phyloP scores from a whole-genome alignment of 257 asterid species.

The Jaltomata sinuosa region DNA sequence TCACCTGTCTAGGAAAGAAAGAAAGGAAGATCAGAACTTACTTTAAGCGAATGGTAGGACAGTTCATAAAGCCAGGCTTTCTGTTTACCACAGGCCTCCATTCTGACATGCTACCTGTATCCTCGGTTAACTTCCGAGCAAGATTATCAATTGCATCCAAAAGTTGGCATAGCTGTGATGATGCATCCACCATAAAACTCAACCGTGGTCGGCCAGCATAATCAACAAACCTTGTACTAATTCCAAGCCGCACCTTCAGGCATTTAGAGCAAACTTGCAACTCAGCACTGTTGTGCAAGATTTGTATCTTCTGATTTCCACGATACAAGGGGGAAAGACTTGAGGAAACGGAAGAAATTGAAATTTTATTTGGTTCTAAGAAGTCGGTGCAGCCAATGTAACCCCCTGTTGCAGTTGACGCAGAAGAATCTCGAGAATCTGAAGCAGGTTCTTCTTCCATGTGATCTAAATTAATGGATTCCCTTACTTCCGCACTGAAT shows the following conservation, averaged over 20 bases:
- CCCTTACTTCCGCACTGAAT: conserved; percentile 29
- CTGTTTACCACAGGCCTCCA: conserved; percentile 77
- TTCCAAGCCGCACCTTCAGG: conserved; percentile 79
- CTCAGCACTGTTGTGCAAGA: conserved; percentile 33
- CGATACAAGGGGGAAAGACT: conserved; percentile 38
- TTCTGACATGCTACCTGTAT: conserved; percentile 66
- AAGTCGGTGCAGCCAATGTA: conserved; percentile 29
- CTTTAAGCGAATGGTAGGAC: conserved; percentile 75
- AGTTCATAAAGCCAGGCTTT: conserved; percentile 58
- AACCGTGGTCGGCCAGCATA: conserved; percentile 70
- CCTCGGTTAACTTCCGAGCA: conserved; percentile 41
- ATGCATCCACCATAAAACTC: conserved; percentile 62
- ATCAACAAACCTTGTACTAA: conserved; percentile 55
- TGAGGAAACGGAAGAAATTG: conserved; percentile 46
- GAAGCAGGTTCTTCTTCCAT: conserved; percentile 50
- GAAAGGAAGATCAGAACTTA: conserved; percentile 24
- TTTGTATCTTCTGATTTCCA: conserved; percentile 54
- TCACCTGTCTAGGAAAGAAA: neutral
- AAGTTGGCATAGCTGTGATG: conserved; percentile 44
- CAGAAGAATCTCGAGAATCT: conserved; percentile 28
- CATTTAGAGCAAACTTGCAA: conserved; percentile 43
- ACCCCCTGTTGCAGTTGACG: conserved; percentile 11
- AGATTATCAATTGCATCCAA: conserved; percentile 50
- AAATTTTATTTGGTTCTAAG: conserved; percentile 46
- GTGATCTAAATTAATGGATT: conserved; percentile 29